Percentiles rank a stretch among this genome's conserved stretches.
phyloP scores from a whole-genome alignment of 208 protist species.

The Crithidia acanthocephali region DNA sequence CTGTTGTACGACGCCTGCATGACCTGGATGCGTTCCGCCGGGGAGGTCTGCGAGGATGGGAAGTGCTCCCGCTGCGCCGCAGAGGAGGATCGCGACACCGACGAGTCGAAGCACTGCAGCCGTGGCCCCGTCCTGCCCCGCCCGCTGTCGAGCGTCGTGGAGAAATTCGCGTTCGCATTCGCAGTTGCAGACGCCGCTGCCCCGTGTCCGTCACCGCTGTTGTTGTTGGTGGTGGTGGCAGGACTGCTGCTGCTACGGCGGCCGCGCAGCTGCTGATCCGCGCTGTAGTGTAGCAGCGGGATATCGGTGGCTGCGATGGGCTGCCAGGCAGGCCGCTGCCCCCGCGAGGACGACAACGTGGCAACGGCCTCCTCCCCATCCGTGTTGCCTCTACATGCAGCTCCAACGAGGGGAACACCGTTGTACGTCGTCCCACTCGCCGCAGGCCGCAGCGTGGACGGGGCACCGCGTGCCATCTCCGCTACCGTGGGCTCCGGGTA shows the following conservation, averaged over 20 bases:
- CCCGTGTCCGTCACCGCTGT: not conserved
- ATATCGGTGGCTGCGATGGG: slow-evolving; percentile 56
- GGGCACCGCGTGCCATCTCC: slow-evolving; percentile 35
- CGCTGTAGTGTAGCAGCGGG: slow-evolving; percentile 56
- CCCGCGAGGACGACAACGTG: not conserved
- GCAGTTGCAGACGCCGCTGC: too few relatives aligned
- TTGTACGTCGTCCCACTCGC: slow-evolving; percentile 36
- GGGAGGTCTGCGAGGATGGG: not conserved
- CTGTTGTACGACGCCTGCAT: not conserved
- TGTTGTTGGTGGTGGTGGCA: not conserved
- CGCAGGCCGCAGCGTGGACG: slow-evolving; percentile 37
- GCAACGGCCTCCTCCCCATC: too few relatives aligned
- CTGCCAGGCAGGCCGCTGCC: slow-evolving; percentile 57
- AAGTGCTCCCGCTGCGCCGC: slow-evolving; percentile 13
- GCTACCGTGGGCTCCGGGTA: slow-evolving; percentile 32
- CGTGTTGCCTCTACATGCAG: too few relatives aligned
- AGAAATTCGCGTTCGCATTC: too few relatives aligned
- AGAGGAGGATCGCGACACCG: not conserved
- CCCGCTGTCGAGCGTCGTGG: not conserved
- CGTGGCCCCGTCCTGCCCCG: not conserved
- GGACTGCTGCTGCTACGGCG: not conserved
- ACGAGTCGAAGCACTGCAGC: not conserved
- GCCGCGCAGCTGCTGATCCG: slow-evolving; percentile 45
- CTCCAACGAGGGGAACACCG: slow-evolving; percentile 19
- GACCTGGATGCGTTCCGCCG: not conserved